A percentile compares a stretch with the other conserved stretches of the same genome.
These are phyloP conservation scores for Cyberlindnera petersonii DNA, from an alignment of 805 yeast species.

Conservation along the genomic window DNA sequence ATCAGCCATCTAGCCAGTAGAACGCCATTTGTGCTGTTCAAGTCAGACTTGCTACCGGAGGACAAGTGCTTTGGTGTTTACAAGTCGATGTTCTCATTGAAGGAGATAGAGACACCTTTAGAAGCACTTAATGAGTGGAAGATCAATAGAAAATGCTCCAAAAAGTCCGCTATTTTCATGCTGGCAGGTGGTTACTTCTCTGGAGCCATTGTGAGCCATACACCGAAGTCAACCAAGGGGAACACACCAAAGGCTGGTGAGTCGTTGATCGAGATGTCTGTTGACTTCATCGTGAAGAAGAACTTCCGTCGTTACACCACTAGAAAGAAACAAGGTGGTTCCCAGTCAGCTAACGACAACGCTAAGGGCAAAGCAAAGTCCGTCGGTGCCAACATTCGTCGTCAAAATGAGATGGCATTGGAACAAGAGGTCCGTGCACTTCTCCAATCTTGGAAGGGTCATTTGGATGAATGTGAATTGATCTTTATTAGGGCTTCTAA, in stretches of 20 bases:
- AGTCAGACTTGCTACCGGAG: slow-evolving; percentile 42
- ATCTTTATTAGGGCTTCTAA: slow-evolving; percentile 76
- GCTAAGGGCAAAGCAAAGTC: slow-evolving; percentile 94
- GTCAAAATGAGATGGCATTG: slow-evolving; percentile 85
- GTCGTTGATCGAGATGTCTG: slow-evolving; percentile 57
- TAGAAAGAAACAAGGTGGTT: slow-evolving; percentile 95
- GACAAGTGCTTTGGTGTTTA: slow-evolving; percentile 60
- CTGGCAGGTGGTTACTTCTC: slow-evolving; percentile 98
- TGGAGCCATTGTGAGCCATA: slow-evolving; percentile 84
- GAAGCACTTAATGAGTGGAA: slow-evolving; percentile 42
- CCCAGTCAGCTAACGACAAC: slow-evolving; percentile 89
- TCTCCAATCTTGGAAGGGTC: slow-evolving; percentile 58
- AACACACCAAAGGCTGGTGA: slow-evolving; percentile 46
- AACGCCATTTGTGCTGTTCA: slow-evolving; percentile 64
- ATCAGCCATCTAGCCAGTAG: slow-evolving; percentile 58
- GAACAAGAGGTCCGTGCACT: slow-evolving; percentile 72
- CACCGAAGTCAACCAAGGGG: slow-evolving; percentile 52
- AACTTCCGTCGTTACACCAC: slow-evolving; percentile 95
- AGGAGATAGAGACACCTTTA: slow-evolving; percentile 46
- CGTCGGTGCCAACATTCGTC: slow-evolving; percentile 86
- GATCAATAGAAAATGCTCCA: slow-evolving; percentile 14
- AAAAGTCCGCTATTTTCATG: slow-evolving; percentile 79
- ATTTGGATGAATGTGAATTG: slow-evolving; percentile 56
- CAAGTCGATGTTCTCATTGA: slow-evolving; percentile 52
- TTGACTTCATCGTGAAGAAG: slow-evolving; percentile 65